These are phyloP conservation scores for Xylariaceae sp. DNA, from an alignment of 2,329 filamentous ascomycete genomes.

Conservation along the genomic window DNA sequence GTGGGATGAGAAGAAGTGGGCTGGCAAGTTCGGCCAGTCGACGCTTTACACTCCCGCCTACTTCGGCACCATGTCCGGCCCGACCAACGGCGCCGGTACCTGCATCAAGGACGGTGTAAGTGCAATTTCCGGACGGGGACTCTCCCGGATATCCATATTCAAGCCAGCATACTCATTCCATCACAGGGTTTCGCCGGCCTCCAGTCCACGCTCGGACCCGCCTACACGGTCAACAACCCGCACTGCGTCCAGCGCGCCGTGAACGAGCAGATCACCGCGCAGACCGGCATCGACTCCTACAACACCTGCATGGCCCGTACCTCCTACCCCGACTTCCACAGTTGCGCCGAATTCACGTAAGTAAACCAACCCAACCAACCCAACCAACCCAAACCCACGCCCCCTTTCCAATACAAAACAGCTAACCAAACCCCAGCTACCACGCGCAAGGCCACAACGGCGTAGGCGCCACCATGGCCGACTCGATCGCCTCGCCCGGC, in stretches of 20 bases:
- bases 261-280: constrained; percentile 27
- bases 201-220: constrained; percentile 26
- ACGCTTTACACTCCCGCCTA: constrained; percentile 31
- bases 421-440: constrained; percentile 24
- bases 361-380: too few species aligned
- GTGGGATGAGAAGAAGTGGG: constrained; percentile 37
- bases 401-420: background rate
- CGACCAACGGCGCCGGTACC: constrained; percentile 27
- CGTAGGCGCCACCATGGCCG: constrained; percentile 33
- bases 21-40: constrained; percentile 30
- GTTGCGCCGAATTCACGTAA: constrained; percentile 32
- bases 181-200: constrained; percentile 26
- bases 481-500: constrained; percentile 31
- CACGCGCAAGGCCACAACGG: constrained; percentile 36
- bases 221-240: constrained; percentile 27
- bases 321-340: constrained; percentile 31
- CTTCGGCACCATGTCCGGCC: constrained; percentile 29
- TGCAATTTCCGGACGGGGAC: background rate
- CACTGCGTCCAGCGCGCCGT: constrained; percentile 35
- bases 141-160: background rate
- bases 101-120: constrained; percentile 29
- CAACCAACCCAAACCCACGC: too few species aligned
- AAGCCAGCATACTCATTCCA: constrained; percentile 9
- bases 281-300: constrained; percentile 28
- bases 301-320: constrained; percentile 27